A percentile compares a stretch with the other conserved stretches of the same genome.
Conservation (phyloP, 2,329 filamentous ascomycete genomes). For the Hypoxylon sp. region DNA sequence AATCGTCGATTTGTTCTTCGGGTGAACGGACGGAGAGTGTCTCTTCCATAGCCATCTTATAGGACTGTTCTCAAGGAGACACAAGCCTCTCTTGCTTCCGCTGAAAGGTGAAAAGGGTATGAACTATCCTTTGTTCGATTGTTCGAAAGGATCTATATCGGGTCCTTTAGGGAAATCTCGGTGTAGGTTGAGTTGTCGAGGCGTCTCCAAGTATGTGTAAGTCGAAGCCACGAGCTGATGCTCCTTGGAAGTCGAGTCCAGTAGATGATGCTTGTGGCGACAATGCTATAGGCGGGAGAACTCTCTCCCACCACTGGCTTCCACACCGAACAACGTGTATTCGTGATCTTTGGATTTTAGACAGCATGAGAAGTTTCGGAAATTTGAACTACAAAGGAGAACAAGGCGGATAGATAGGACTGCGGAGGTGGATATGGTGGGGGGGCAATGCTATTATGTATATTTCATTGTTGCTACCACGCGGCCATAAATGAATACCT, state of each 20-base stretch:
- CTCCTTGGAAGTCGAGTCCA: conserved; percentile 26
- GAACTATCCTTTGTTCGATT: conserved; percentile 8
- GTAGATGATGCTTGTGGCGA: conserved; percentile 37
- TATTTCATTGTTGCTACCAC: conserved; percentile 28
- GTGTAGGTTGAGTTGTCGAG: conserved; percentile 19
- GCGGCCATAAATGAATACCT: conserved; percentile 32
- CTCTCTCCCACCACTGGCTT: conserved; percentile 35
- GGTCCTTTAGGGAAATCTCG: conserved; percentile 17
- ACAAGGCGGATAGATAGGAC: conserved; percentile 31
- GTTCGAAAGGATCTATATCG: conserved; percentile 8
- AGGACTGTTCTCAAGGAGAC: conserved; percentile 17
- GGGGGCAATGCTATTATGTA: conserved; percentile 35
- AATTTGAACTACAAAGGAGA: conserved; percentile 28
- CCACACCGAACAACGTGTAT: conserved; percentile 39
- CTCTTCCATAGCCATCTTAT: conserved; percentile 41
- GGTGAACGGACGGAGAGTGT: conserved; percentile 39
- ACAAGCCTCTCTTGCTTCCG: conserved; percentile 12
- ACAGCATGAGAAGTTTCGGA: conserved; percentile 40
- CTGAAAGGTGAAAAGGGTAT: conserved; percentile 8
- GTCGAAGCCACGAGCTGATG: conserved; percentile 30
- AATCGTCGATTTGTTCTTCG: conserved; percentile 38
- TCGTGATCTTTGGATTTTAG: conserved; percentile 28
- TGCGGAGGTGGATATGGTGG: conserved; percentile 40
- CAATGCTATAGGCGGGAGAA: conserved; percentile 23
- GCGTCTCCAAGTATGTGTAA: conserved; percentile 15